phyloP scores from a whole-genome alignment of 2,329 filamentous ascomycete species.

The Pseudogymnoascus sp. region DNA sequence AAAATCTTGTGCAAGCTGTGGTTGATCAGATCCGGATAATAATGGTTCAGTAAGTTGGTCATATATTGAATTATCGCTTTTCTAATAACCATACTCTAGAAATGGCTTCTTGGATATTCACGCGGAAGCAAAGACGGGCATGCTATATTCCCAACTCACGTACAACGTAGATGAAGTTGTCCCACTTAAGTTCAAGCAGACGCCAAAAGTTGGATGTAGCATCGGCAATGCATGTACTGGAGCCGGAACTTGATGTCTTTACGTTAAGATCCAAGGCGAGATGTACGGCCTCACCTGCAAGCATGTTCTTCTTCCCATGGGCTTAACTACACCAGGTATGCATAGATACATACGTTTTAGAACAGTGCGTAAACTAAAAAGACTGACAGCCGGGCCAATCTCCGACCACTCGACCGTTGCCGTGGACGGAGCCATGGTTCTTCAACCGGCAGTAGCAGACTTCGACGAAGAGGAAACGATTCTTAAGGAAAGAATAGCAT shows the following conservation, averaged over 20 bases:
- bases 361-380: neutral
- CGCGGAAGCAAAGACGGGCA: constrained; percentile 1
- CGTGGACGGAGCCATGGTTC: neutral
- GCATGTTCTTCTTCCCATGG: neutral
- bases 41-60: neutral
- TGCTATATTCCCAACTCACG: neutral
- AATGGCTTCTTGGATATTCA: constrained; percentile 2
- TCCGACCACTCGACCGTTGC: neutral
- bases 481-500: neutral
- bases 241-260: neutral
- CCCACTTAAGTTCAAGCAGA: neutral
- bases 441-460: neutral
- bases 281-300: neutral
- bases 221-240: neutral
- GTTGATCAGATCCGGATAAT: neutral
- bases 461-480: neutral
- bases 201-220: neutral
- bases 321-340: neutral
- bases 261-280: neutral
- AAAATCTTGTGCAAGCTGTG: neutral
- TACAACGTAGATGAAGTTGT: neutral
- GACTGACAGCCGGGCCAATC: neutral
- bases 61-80: neutral
- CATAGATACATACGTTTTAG: neutral
- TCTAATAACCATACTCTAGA: neutral